These are phyloP conservation scores for Ampelomyces quisqualis DNA, from an alignment of 2,329 filamentous ascomycete genomes.

Conservation along the genomic window DNA sequence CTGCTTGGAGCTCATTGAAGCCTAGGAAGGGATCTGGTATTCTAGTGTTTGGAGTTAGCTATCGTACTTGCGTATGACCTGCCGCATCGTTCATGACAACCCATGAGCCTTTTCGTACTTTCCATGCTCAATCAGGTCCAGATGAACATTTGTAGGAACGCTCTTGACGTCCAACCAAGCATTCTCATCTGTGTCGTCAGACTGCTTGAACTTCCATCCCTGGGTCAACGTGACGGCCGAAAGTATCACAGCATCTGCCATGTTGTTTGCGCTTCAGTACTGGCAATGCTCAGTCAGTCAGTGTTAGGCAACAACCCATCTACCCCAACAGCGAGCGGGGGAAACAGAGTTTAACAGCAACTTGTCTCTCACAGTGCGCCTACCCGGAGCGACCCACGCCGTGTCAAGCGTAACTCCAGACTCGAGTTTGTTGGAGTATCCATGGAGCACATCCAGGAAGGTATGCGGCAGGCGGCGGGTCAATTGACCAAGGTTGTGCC, in stretches of 20 bases:
- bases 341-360: slow-evolving; percentile 7
- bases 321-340: slow-evolving; percentile 11
- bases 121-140: slow-evolving; percentile 50
- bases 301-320: slow-evolving; percentile 1
- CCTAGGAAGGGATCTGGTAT: slow-evolving; percentile 54
- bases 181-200: slow-evolving; percentile 42
- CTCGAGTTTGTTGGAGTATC: slow-evolving; percentile 28
- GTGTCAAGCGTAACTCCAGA: slow-evolving; percentile 22
- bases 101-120: slow-evolving; percentile 45
- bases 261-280: slow-evolving; percentile 11
- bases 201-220: slow-evolving; percentile 52
- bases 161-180: slow-evolving; percentile 49
- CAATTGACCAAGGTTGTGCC: too few relatives aligned
- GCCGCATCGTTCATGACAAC: too few relatives aligned
- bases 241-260: slow-evolving; percentile 30
- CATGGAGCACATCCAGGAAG: slow-evolving; percentile 18
- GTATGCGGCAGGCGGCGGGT: slow-evolving; percentile 8
- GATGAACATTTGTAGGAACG: slow-evolving; percentile 52
- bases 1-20: slow-evolving; percentile 52
- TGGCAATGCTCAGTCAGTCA: not conserved
- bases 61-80: not conserved
- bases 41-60: slow-evolving; percentile 26
- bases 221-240: slow-evolving; percentile 34
- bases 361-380: slow-evolving; percentile 21
- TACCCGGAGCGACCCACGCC: slow-evolving; percentile 30